A percentile compares a stretch with the other conserved stretches of the same genome.
phyloP scores from a whole-genome alignment of 495 filamentous ascomycete genomes.

The Aspergillus mulundensis region DNA sequence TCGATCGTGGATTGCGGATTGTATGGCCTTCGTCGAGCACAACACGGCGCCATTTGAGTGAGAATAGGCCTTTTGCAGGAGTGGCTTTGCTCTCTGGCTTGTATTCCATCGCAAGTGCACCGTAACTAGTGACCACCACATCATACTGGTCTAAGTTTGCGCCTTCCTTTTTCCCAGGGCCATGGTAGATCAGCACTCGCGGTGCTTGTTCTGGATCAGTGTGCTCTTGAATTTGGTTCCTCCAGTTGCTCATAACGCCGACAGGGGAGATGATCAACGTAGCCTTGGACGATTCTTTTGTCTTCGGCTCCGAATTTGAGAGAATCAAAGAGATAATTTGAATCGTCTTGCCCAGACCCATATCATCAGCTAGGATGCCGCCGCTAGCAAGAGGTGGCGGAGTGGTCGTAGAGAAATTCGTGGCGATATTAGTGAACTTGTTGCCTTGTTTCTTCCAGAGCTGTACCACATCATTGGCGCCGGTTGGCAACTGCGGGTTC shows the following conservation, averaged over 20 bases:
- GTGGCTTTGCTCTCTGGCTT: slow-evolving; percentile 28
- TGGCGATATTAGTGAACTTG: slow-evolving; percentile 70
- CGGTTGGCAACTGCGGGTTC: slow-evolving; percentile 61
- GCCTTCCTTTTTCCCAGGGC: slow-evolving; percentile 50
- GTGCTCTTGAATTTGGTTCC: slow-evolving; percentile 73
- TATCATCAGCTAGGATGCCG: slow-evolving; percentile 87
- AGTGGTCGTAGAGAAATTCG: slow-evolving; percentile 58
- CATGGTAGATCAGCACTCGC: slow-evolving; percentile 73
- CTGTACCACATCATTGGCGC: slow-evolving; percentile 65
- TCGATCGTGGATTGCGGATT: slow-evolving; percentile 75
- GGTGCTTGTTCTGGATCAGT: slow-evolving; percentile 56
- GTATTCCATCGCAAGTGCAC: slow-evolving; percentile 48
- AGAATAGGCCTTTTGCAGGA: slow-evolving; percentile 51
- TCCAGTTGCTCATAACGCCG: slow-evolving; percentile 92
- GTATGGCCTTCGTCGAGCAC: slow-evolving; percentile 87
- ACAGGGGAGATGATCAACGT: slow-evolving; percentile 83
- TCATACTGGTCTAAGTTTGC: slow-evolving; percentile 57
- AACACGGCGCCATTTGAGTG: slow-evolving; percentile 71
- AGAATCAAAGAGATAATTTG: slow-evolving; percentile 81
- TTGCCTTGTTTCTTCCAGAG: slow-evolving; percentile 64
- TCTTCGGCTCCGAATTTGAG: slow-evolving; percentile 46
- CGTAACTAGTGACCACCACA: slow-evolving; percentile 84
- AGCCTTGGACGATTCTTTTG: slow-evolving; percentile 40
- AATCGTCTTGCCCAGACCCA: slow-evolving; percentile 92
- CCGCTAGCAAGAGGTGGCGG: slow-evolving; percentile 67